Percentiles rank a stretch among this genome's conserved stretches.
Evolutionary conservation across 305 asterid genomes (phyloP).

Genomic region (Fraxinus latifolia): DNA sequence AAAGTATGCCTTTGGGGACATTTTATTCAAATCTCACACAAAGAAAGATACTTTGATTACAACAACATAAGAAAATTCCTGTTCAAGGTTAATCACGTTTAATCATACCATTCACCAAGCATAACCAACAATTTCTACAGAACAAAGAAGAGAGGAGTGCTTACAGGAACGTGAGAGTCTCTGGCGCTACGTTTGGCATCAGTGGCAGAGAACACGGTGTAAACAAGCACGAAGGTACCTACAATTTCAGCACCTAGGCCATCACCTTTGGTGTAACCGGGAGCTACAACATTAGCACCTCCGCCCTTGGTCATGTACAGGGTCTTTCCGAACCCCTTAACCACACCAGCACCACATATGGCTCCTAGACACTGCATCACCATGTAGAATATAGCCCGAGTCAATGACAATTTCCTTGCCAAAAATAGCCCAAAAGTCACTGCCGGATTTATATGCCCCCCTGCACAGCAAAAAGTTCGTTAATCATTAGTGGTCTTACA

Average conservation of each 20-base stretch:
- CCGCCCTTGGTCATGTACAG: constrained; percentile 40
- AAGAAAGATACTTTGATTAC: background rate
- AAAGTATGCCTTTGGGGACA: background rate
- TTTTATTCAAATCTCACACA: background rate
- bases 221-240: constrained; percentile 25
- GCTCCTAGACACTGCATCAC: constrained; percentile 46
- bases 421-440: constrained; percentile 41
- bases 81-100: background rate
- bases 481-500: background rate
- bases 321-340: constrained; percentile 38
- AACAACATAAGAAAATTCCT: background rate
- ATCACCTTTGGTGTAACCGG: constrained; percentile 41
- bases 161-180: constrained; percentile 47
- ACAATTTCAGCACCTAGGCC: constrained; percentile 39
- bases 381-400: constrained; percentile 39
- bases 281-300: constrained; percentile 37
- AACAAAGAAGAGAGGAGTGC: background rate
- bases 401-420: constrained; percentile 39
- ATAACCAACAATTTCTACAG: background rate
- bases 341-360: constrained; percentile 46
- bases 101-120: background rate
- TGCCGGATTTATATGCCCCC: constrained; percentile 45
- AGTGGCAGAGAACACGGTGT: constrained; percentile 40
- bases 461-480: constrained; percentile 11
- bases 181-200: constrained; percentile 49